Conservation (phyloP, 176 grass and related monocot genomes). For the barley (Hordeum vulgare) region DNA sequence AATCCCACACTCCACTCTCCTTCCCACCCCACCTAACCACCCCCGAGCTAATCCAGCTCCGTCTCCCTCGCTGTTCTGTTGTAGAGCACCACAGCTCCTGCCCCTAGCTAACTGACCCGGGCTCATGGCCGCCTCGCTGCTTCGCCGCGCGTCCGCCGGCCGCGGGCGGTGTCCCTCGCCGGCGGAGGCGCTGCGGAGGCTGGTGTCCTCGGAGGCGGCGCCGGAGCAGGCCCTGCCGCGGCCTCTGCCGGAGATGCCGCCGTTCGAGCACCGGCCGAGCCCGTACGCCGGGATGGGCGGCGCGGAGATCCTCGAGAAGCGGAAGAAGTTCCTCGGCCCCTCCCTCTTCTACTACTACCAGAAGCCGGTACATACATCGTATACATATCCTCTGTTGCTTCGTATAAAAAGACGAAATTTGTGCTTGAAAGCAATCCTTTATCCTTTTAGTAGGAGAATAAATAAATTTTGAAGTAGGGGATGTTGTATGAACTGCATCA, state of each 20-base stretch:
- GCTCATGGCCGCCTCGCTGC: conserved; percentile 29
- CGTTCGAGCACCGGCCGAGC: conserved; percentile 65
- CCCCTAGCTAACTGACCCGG: neutral
- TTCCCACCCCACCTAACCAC: neutral
- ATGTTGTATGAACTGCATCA: neutral
- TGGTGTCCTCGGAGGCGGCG: conserved; percentile 36
- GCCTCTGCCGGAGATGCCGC: conserved; percentile 46
- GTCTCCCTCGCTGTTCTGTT: neutral
- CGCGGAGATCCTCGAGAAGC: conserved; percentile 63
- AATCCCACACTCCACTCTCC: neutral
- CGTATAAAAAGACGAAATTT: neutral
- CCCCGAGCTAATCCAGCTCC: neutral
- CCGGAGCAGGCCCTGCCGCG: conserved; percentile 1
- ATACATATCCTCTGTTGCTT: neutral
- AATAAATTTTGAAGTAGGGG: neutral
- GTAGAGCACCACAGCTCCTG: neutral
- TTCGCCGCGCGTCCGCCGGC: conserved; percentile 1
- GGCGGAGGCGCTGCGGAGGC: conserved; percentile 17
- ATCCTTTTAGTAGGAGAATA: neutral
- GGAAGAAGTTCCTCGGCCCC: conserved; percentile 73
- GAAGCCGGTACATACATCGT: conserved; percentile 58
- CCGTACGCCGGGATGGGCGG: conserved; percentile 58
- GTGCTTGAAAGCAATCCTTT: neutral
- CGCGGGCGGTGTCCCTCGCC: neutral
- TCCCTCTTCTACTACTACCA: conserved; percentile 99